Conservation (phyloP, 2,329 filamentous ascomycete genomes). For the Diaporthe caulivora region DNA sequence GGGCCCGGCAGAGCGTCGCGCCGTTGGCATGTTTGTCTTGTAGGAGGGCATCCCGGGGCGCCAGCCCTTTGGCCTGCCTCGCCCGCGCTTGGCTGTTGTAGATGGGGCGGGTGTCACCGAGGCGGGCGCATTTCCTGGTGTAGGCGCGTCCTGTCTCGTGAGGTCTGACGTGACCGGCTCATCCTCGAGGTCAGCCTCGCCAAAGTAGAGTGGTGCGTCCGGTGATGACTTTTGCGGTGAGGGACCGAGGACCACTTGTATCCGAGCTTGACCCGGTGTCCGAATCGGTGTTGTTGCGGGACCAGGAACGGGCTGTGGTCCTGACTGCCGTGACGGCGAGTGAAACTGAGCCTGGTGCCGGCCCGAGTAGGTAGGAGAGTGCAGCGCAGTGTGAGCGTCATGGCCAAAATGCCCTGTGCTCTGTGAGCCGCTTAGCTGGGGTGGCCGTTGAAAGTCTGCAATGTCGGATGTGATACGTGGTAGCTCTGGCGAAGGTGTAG, state of each 20-base stretch:
- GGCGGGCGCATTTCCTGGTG: not conserved
- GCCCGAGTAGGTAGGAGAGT: not conserved
- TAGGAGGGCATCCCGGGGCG: constrained; percentile 39
- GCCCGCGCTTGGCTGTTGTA: constrained; percentile 27
- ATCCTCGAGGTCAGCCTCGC: constrained; percentile 25
- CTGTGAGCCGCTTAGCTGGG: not conserved
- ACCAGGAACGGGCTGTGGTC: not conserved
- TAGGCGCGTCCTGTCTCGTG: not conserved
- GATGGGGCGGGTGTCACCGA: constrained; percentile 8
- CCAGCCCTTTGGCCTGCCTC: constrained; percentile 40
- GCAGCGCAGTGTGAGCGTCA: not conserved
- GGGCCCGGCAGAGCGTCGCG: not conserved
- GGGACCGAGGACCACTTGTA: constrained; percentile 37
- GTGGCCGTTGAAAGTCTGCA: not conserved
- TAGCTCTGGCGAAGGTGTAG: constrained; percentile 15
- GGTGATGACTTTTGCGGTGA: constrained; percentile 18
- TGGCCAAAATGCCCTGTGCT: not conserved
- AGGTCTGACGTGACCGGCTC: constrained; percentile 7
- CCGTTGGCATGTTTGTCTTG: constrained; percentile 22
- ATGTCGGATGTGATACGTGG: constrained; percentile 29
- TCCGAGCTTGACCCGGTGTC: constrained; percentile 22
- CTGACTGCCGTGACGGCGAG: not conserved
- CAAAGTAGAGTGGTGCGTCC: constrained; percentile 6
- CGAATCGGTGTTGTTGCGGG: constrained; percentile 5
- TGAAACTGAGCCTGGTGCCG: not conserved